A percentile compares a stretch with the other conserved stretches of the same genome.
phyloP scores from a whole-genome alignment of 805 yeast species.

The Monosporozyma solicola region DNA sequence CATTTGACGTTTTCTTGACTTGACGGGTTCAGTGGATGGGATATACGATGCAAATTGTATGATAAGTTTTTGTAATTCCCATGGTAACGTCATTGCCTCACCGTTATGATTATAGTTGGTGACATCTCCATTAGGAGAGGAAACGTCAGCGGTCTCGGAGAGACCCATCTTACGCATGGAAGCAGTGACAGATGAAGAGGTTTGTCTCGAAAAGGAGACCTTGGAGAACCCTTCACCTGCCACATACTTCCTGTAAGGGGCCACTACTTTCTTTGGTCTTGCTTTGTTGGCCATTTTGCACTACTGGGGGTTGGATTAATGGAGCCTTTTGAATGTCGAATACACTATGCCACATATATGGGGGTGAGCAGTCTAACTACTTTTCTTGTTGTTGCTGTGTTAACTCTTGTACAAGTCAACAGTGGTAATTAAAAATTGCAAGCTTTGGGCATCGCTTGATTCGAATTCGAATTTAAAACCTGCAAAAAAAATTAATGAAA shows the following conservation, averaged over 20 bases:
- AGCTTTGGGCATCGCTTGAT: neutral
- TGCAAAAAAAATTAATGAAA: neutral
- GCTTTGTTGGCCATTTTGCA: constrained; percentile 70
- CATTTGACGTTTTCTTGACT: constrained; percentile 10
- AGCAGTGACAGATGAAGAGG: neutral
- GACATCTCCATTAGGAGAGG: neutral
- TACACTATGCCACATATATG: neutral
- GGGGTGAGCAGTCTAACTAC: neutral
- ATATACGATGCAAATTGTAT: constrained; percentile 11
- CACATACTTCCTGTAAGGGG: constrained; percentile 71
- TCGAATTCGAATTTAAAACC: too few species aligned
- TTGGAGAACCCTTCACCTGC: constrained; percentile 33
- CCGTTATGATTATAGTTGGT: neutral
- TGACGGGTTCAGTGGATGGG: constrained; percentile 34
- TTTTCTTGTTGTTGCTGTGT: neutral
- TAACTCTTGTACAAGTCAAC: neutral
- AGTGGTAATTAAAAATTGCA: neutral
- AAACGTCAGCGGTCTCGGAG: neutral
- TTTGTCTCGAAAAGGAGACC: constrained; percentile 7
- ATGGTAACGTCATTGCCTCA: constrained; percentile 33
- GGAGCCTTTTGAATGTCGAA: neutral
- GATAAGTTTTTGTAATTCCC: constrained; percentile 40
- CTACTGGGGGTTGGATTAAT: neutral
- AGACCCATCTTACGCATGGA: neutral
- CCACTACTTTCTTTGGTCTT: constrained; percentile 73